Conservation (phyloP, 1,284 basidiomycete species). For the Caloboletus firmus region DNA sequence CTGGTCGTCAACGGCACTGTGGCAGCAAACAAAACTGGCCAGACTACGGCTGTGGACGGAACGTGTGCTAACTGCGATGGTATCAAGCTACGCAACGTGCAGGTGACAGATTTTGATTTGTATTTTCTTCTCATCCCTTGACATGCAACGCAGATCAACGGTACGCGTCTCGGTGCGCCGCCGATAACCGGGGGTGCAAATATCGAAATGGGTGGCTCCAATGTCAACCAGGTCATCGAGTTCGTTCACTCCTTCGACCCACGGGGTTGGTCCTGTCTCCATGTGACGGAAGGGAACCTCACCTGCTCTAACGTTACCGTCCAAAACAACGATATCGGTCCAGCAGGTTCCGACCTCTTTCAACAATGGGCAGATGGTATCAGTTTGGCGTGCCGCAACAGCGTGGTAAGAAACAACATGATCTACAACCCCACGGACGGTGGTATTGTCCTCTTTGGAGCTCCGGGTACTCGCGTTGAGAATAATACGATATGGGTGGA, state of each 20-base stretch:
- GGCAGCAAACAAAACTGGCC: constrained; percentile 54
- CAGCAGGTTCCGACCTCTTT: constrained; percentile 63
- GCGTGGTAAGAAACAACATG: constrained; percentile 69
- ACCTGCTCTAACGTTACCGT: constrained; percentile 65
- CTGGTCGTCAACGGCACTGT: constrained; percentile 59
- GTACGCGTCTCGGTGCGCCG: constrained; percentile 52
- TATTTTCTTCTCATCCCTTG: constrained; percentile 36
- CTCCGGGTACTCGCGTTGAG: constrained; percentile 72
- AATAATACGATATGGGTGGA: constrained; percentile 74
- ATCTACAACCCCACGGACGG: constrained; percentile 78
- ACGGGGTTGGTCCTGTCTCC: constrained; percentile 73
- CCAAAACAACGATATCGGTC: constrained; percentile 80
- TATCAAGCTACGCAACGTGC: constrained; percentile 66
- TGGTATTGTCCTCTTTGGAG: constrained; percentile 82
- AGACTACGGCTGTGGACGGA: constrained; percentile 72
- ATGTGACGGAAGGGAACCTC: constrained; percentile 64
- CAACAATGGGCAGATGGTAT: constrained; percentile 86
- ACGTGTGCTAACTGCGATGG: constrained; percentile 57
- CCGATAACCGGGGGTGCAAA: constrained; percentile 65
- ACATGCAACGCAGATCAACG: constrained; percentile 54
- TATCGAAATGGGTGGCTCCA: constrained; percentile 76
- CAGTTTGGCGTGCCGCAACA: constrained; percentile 70
- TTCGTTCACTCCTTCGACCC: constrained; percentile 70
- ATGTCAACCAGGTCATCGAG: constrained; percentile 65
- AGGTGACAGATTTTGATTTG: constrained; percentile 43